These are phyloP conservation scores for Metarhizium album DNA, from an alignment of 2,329 filamentous ascomycete species.

Conservation along the genomic window DNA sequence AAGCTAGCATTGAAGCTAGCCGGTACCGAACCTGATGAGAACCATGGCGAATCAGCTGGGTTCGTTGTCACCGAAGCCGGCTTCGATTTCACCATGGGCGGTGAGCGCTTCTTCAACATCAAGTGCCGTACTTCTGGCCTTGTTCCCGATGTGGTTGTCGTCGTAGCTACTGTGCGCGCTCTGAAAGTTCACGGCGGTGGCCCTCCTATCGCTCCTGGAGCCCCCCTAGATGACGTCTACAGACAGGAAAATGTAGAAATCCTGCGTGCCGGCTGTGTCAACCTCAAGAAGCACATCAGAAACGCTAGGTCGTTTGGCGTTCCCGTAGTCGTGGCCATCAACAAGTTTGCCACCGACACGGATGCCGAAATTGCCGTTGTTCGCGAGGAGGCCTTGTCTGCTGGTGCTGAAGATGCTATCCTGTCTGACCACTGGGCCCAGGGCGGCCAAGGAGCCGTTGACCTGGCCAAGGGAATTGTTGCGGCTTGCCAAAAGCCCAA, in stretches of 20 bases:
- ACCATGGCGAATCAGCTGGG: conserved; percentile 70
- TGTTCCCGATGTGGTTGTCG: conserved; percentile 83
- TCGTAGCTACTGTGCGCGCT: conserved; percentile 90
- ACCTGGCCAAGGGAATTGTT: conserved; percentile 80
- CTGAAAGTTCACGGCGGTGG: conserved; percentile 96
- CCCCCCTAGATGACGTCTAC: conserved; percentile 77
- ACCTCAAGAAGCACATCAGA: conserved; percentile 87
- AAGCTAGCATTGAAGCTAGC: conserved; percentile 92
- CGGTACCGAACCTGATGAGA: conserved; percentile 85
- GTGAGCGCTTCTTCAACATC: conserved; percentile 99
- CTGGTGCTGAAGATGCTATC: conserved; percentile 88
- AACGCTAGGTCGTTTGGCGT: conserved; percentile 86
- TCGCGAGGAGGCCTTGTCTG: conserved; percentile 80
- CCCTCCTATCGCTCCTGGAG: conserved; percentile 83
- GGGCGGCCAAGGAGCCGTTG: conserved; percentile 80
- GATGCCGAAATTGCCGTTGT: conserved; percentile 84
- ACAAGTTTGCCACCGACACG: conserved; percentile 90
- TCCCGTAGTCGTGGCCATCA: conserved; percentile 93
- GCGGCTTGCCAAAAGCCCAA: conserved; percentile 73
- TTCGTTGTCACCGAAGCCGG: conserved; percentile 96
- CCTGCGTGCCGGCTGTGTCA: conserved; percentile 80
- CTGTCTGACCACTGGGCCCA: conserved; percentile 95
- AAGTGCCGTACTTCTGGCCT: conserved; percentile 95
- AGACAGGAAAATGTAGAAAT: conserved; percentile 88
- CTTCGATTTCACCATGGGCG: conserved; percentile 99